A percentile compares a stretch with the other conserved stretches of the same genome.
Conservation (phyloP, 139 green algal genomes). For the Pleodorina starrii region DNA sequence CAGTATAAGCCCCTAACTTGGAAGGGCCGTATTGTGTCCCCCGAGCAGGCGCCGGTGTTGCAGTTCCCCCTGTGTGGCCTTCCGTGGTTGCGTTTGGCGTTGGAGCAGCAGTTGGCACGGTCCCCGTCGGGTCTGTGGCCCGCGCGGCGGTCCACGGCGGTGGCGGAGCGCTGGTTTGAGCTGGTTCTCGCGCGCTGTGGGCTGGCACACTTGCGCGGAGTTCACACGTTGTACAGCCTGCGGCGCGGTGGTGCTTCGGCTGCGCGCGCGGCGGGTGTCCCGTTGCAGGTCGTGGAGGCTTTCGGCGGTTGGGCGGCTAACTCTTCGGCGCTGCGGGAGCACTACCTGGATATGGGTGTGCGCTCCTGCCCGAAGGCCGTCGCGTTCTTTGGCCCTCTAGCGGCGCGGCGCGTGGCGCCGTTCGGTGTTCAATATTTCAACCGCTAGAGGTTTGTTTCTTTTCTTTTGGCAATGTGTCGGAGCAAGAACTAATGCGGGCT, state of each 20-base stretch:
- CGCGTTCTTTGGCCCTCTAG: too few species aligned
- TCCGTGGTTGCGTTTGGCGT: not conserved
- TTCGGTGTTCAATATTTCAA: not conserved
- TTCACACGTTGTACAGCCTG: constrained; percentile 2
- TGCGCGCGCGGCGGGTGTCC: not conserved
- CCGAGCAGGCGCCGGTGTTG: too few species aligned
- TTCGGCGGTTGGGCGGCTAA: not conserved
- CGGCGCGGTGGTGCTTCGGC: constrained; percentile 1
- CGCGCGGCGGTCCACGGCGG: not conserved
- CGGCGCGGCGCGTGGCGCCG: not conserved
- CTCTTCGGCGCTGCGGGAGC: not conserved
- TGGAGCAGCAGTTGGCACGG: too few species aligned
- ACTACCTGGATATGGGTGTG: not conserved
- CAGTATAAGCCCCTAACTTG: not conserved
- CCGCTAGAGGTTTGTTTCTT: not conserved
- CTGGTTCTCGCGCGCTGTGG: not conserved
- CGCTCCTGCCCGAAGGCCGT: not conserved
- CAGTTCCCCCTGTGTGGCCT: too few species aligned
- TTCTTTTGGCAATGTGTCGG: not conserved
- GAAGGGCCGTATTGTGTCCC: not conserved
- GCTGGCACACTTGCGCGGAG: not conserved
- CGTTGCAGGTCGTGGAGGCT: not conserved
- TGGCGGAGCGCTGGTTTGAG: not conserved
- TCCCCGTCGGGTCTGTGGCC: too few species aligned
- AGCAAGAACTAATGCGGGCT: not conserved